Evolutionary conservation across 208 protist genomes (phyloP), one percentile per base, ranked within the genome.

Genomic region (Trypanosoma melophagium): DNA sequence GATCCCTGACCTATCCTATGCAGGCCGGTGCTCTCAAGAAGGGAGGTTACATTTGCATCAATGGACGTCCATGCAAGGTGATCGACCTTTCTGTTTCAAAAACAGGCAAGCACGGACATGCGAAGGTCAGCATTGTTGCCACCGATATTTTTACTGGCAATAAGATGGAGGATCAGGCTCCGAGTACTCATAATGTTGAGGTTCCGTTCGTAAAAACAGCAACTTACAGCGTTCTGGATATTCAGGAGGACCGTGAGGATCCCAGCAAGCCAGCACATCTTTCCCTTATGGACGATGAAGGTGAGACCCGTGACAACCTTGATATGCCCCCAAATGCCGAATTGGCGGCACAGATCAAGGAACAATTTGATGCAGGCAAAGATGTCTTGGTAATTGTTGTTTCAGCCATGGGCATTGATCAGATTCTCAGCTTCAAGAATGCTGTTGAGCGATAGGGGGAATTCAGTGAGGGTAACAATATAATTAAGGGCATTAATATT

Each of bases 31-130:
- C 86, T 12, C 69, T 97, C 42, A 97, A 96, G 76, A 97, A 97
- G 77, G 90, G 90, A 40, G 86, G 86, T 38, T 90, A 94, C 69
- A 70, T 96, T 53, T 85, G 84, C 71, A 96, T 97, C 68, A 96
- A 97, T 69, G 69, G 76, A 60, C 82, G 82, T 24, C 97, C 98
- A 56, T 99, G 97, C 88, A 99, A 98, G 84, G 90, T 99, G 50
- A 97, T 99, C 65, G 97, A 98, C 69, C 94, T 98, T 75, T 98
- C 93, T 53, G 98, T 97, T 22, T 99, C 98, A 45, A 99, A 99
- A 89, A 98, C 97, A 57, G 98, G 98, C 68, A 99, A 99, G 89
- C 98, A 99, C 84, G 98, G 98, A 70, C 95, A 98, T 81, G 98
- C 98, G 40, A 99, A 99, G 90, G 97, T 98, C 50, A 91, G 98